Conservation (phyloP, 148 eudicot species). For the Persicaria maculosa region DNA sequence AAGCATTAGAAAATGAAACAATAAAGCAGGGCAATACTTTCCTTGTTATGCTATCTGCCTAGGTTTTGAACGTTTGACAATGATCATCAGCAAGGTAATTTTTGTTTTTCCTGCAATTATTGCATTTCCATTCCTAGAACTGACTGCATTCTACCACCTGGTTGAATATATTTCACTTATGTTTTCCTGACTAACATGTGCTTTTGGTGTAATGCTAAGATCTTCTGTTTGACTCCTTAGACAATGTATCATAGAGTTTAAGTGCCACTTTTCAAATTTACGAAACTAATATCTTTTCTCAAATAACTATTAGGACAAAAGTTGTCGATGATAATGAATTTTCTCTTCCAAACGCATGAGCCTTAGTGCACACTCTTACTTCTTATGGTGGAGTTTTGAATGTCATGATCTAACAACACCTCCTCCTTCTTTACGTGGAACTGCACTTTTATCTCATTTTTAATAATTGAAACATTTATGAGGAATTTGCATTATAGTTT, state of each 20-base stretch:
- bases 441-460: background rate
- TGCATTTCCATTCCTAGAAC: background rate
- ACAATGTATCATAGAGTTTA: slow-evolving; percentile 4
- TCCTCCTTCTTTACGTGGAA: background rate
- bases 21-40: slow-evolving; percentile 78
- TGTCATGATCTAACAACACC: background rate
- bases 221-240: background rate
- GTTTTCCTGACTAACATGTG: background rate
- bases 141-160: background rate
- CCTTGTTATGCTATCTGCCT: slow-evolving; percentile 88
- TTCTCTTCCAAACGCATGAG: background rate
- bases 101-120: no score
- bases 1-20: slow-evolving; percentile 52
- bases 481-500: no score
- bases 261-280: background rate
- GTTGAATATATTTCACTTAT: background rate
- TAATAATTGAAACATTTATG: background rate
- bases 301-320: slow-evolving; percentile 43
- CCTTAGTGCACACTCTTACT: background rate
- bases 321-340: background rate
- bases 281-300: slow-evolving; percentile 1
- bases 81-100: slow-evolving; percentile 74
- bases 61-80: slow-evolving; percentile 88
- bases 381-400: background rate
- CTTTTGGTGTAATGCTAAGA: background rate